Base-by-base conservation (phyloP, 495 filamentous ascomycete genomes). In the Penicillium bialowiezense region DNA sequence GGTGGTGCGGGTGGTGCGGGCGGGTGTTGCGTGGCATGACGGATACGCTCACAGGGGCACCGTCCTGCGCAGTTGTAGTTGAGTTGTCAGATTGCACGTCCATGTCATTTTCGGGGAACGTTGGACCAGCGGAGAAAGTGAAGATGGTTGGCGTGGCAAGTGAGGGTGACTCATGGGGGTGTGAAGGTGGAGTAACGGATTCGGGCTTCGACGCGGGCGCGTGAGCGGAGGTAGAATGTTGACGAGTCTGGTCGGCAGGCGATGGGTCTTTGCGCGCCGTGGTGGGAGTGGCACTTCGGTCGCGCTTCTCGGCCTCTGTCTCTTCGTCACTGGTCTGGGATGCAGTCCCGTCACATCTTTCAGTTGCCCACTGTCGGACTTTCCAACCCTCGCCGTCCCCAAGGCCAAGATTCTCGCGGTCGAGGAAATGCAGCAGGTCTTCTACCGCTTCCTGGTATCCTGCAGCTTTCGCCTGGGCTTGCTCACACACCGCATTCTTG, bases 371-470 rank as follows among this genome's bases (percentile, higher is more conserved):
- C 66, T 84, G 84, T 52, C 91, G 76, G 20, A 97, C 80, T 52
- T 71, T 77, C 83, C 84, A 89, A 3, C 86, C 90, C 61, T 93
- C 90, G 28, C 89, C 88, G 62, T 91, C 87, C 21, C 75, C 77
- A 14, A 90, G 56, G 12, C 88, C 89, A 31, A 95, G 76, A 52
- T 87, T 81, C 61, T 90, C 83, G 55, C 79, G 83, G 57, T 97
- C 90, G 21, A 97, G 75, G 56, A 96, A 96, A 12, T 77, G 65
- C 3, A 97, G 67, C 3, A 99, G 69, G 51, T 97, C 93, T 44
- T 97, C 91, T 38, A 99, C 75, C 20, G 91, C 95, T 51, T 97
- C 91, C 60, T 96, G 91, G 58, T 97, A 97, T 5, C 95, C 95
- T 32, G 87, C 82, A 8, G 78, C 70, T 18, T 84, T 82, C 14